These are phyloP conservation scores for Acephala macrosclerotiorum DNA, from an alignment of 2,329 filamentous ascomycete species.

Conservation along the genomic window DNA sequence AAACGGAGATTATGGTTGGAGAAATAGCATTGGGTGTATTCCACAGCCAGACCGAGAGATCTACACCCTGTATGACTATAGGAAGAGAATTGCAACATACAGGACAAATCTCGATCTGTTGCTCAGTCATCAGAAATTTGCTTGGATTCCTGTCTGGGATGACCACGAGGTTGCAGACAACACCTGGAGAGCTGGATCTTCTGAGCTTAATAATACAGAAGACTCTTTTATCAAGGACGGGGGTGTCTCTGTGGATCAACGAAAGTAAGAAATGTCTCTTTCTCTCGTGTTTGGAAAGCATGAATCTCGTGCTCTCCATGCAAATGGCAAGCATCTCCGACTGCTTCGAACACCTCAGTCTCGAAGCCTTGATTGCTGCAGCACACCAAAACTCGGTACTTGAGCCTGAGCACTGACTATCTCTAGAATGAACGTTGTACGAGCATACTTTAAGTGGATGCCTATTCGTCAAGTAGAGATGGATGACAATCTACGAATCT, in stretches of 20 bases:
- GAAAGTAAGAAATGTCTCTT: slow-evolving; percentile 54
- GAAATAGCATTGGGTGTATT: slow-evolving; percentile 58
- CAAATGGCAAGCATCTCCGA: no score
- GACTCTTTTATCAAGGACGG: slow-evolving; percentile 66
- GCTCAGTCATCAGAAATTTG: slow-evolving; percentile 60
- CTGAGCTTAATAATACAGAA: slow-evolving; percentile 70
- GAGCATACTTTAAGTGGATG: slow-evolving; percentile 72
- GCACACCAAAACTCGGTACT: neutral
- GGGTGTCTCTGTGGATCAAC: slow-evolving; percentile 70
- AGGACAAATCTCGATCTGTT: slow-evolving; percentile 67
- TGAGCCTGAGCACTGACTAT: neutral
- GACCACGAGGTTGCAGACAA: slow-evolving; percentile 72
- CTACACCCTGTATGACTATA: slow-evolving; percentile 62
- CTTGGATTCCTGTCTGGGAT: slow-evolving; percentile 72
- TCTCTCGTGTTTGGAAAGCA: neutral
- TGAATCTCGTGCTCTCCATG: no score
- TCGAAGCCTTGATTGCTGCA: no score
- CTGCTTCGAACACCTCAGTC: no score
- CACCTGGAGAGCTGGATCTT: slow-evolving; percentile 67
- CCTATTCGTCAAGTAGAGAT: slow-evolving; percentile 65
- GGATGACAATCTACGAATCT: slow-evolving; percentile 74
- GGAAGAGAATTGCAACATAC: slow-evolving; percentile 64
- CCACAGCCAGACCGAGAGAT: slow-evolving; percentile 58
- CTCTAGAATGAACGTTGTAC: slow-evolving; percentile 67
- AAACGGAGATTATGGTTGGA: slow-evolving; percentile 57